phyloP scores from a whole-genome alignment of 2,329 filamentous ascomycete species.

The Mariannaea sp. region DNA sequence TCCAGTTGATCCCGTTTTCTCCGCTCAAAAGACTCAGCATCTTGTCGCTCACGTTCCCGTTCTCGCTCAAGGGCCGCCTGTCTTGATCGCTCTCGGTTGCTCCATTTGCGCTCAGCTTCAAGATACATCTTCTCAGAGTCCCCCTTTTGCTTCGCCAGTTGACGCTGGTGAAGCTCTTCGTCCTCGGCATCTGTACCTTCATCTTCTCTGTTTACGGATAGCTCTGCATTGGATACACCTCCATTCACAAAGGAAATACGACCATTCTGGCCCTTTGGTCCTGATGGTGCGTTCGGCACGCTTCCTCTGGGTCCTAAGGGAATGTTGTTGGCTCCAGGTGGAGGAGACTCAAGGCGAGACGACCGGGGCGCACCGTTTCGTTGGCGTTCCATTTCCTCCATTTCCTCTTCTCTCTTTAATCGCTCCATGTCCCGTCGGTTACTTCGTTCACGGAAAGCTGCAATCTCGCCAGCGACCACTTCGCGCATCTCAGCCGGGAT shows the following conservation, averaged over 20 bases:
- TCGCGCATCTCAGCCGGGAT: slow-evolving; percentile 97
- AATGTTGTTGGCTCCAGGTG: slow-evolving; percentile 65
- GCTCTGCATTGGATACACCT: slow-evolving; percentile 64
- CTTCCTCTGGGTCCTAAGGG: slow-evolving; percentile 49
- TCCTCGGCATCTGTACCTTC: slow-evolving; percentile 89
- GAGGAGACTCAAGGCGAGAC: slow-evolving; percentile 74
- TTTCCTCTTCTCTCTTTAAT: slow-evolving; percentile 84
- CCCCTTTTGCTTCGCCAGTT: slow-evolving; percentile 70
- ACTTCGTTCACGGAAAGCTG: slow-evolving; percentile 90
- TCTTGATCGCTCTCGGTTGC: slow-evolving; percentile 83
- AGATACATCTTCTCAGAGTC: slow-evolving; percentile 81
- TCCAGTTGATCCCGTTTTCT: slow-evolving; percentile 73
- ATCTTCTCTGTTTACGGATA: slow-evolving; percentile 69
- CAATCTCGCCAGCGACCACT: slow-evolving; percentile 91
- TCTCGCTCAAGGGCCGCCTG: slow-evolving; percentile 87
- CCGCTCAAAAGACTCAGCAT: slow-evolving; percentile 67
- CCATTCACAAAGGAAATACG: slow-evolving; percentile 82
- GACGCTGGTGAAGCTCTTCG: slow-evolving; percentile 77
- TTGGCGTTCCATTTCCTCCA: slow-evolving; percentile 82
- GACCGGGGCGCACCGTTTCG: slow-evolving; percentile 67
- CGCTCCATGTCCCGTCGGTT: slow-evolving; percentile 88
- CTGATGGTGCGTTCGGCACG: slow-evolving; percentile 75
- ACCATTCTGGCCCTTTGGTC: slow-evolving; percentile 69
- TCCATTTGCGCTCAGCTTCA: slow-evolving; percentile 88
- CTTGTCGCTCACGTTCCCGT: slow-evolving; percentile 76